Conservation (phyloP, 2,329 filamentous ascomycete species). For the Colletotrichum sp. region DNA sequence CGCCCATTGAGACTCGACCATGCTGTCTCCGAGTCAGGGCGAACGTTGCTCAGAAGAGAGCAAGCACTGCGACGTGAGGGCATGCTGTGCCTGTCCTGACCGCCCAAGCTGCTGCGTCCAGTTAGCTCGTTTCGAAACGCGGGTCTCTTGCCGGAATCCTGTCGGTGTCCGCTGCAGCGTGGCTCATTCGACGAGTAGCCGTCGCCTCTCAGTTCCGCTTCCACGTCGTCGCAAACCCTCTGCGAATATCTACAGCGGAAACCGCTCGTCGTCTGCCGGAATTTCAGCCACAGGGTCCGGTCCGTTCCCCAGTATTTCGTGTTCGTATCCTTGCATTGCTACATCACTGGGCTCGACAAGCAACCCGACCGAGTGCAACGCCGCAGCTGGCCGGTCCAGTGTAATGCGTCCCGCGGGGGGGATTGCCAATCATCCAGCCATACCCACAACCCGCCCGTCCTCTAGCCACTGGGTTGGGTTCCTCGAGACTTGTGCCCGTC, state of each 20-base stretch:
- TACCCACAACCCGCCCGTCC: background rate
- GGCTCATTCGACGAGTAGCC: background rate
- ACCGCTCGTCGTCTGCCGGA: background rate
- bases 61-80: background rate
- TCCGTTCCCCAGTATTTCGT: conserved; percentile 3
- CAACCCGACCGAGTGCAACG: conserved; percentile 4
- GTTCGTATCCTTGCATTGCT: conserved; percentile 14
- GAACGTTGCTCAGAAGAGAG: background rate
- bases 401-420: background rate
- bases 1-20: conserved; percentile 1
- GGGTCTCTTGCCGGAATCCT: background rate
- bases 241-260: background rate
- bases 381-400: background rate
- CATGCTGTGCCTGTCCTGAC: background rate
- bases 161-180: background rate
- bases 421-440: background rate
- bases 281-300: background rate
- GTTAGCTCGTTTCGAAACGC: conserved; percentile 15
- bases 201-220: background rate
- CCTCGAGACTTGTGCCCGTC: background rate
- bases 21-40: conserved; percentile 1
- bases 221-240: background rate
- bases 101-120: background rate
- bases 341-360: background rate
- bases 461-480: background rate